These are phyloP conservation scores for Trichophyton simii DNA, from an alignment of 2,329 filamentous ascomycete genomes.

Conservation along the genomic window DNA sequence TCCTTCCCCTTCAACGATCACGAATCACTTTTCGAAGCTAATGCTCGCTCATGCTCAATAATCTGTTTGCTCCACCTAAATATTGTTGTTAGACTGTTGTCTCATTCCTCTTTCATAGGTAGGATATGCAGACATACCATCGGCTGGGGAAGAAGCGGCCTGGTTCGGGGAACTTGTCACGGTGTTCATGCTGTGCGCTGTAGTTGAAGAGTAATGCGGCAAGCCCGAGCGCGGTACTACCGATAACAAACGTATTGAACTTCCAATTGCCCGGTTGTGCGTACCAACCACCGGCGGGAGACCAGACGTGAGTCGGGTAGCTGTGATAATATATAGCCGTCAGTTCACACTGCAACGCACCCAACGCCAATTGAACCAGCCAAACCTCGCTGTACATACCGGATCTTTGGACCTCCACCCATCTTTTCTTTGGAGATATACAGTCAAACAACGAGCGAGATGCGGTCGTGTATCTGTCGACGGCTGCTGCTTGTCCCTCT, in stretches of 20 bases:
- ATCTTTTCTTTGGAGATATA: constrained; percentile 22
- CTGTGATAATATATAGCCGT: constrained; percentile 34
- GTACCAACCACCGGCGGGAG: constrained; percentile 96
- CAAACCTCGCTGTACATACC: constrained; percentile 39
- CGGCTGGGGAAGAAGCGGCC: constrained; percentile 72
- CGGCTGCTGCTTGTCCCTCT: neutral
- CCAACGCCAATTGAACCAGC: constrained; percentile 8
- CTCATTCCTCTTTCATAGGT: constrained; percentile 17
- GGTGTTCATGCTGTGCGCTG: constrained; percentile 60
- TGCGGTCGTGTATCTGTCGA: neutral
- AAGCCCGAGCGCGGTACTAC: constrained; percentile 55
- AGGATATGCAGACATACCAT: constrained; percentile 45
- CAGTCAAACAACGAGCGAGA: neutral
- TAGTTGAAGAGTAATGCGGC: constrained; percentile 55
- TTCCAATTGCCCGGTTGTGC: constrained; percentile 91
- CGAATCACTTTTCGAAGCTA: constrained; percentile 22
- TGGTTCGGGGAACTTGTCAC: constrained; percentile 62
- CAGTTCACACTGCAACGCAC: neutral
- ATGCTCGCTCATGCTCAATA: constrained; percentile 49
- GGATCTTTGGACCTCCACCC: constrained; percentile 71
- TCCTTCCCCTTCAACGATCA: neutral
- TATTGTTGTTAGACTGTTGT: constrained; percentile 1
- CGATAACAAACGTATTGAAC: constrained; percentile 70
- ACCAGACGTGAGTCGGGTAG: constrained; percentile 99
- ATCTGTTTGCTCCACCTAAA: constrained; percentile 60